Conservation (phyloP, 768 basidiomycete species). For the Naematelia aurantialba region DNA sequence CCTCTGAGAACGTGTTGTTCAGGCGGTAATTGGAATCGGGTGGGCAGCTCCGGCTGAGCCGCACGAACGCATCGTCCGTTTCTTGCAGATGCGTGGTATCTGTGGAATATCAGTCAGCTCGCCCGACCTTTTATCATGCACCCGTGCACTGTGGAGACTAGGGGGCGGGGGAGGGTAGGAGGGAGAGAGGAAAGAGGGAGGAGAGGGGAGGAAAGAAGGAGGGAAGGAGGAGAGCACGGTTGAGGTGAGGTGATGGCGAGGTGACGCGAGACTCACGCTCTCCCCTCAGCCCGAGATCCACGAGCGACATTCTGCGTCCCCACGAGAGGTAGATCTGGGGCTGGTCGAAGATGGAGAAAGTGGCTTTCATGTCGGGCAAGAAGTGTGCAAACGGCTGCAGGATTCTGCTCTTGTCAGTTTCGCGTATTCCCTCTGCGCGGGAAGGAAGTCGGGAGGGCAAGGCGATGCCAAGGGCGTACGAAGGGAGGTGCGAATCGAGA, state of each 20-base stretch:
- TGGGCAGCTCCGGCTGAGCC: slow-evolving; percentile 41
- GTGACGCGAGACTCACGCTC: slow-evolving; percentile 47
- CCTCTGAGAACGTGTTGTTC: slow-evolving; percentile 24
- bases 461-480: too few species aligned
- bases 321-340: slow-evolving; percentile 49
- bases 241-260: background rate
- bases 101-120: slow-evolving; percentile 10
- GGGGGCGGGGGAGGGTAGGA: background rate
- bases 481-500: too few species aligned
- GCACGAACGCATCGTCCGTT: slow-evolving; percentile 39
- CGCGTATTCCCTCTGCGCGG: background rate
- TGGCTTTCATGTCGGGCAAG: slow-evolving; percentile 44
- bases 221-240: background rate
- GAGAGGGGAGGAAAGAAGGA: background rate
- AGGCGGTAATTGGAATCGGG: slow-evolving; percentile 43
- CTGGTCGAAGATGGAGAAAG: slow-evolving; percentile 49
- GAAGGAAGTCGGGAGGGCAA: too few species aligned
- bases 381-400: slow-evolving; percentile 33
- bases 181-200: background rate
- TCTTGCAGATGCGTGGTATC: slow-evolving; percentile 46
- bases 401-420: slow-evolving; percentile 17
- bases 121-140: background rate
- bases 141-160: background rate
- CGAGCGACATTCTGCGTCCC: slow-evolving; percentile 39
- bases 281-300: slow-evolving; percentile 42